A percentile compares a stretch with the other conserved stretches of the same genome.
Evolutionary conservation across 1,284 basidiomycete genomes (phyloP).

Genomic region (Trametes hirsuta): DNA sequence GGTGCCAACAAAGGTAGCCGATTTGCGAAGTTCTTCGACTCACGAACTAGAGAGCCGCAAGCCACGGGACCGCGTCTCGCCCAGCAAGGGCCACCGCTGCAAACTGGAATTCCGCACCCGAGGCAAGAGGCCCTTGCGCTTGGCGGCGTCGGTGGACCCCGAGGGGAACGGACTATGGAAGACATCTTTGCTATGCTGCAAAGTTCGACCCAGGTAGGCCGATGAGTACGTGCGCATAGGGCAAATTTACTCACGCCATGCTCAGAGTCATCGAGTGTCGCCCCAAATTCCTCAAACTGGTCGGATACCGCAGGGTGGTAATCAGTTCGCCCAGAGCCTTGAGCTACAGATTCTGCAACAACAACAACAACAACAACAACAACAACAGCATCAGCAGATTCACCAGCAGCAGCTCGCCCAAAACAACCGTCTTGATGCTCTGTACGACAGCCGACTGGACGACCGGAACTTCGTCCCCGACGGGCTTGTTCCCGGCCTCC

Average conservation of each 20-base stretch:
- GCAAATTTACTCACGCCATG: background rate
- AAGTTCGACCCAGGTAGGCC: conserved; percentile 61
- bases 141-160: conserved; percentile 41
- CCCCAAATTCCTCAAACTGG: conserved; percentile 32
- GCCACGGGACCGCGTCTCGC: conserved; percentile 41
- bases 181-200: conserved; percentile 77
- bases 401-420: conserved; percentile 46
- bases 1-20: conserved; percentile 70
- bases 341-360: conserved; percentile 41
- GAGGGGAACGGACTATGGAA: conserved; percentile 65
- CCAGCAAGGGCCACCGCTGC: conserved; percentile 41
- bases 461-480: conserved; percentile 81
- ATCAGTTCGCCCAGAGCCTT: conserved; percentile 34
- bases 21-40: conserved; percentile 82
- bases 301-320: conserved; percentile 31
- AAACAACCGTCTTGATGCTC: conserved; percentile 57
- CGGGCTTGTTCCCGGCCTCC: conserved; percentile 81
- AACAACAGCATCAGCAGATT: conserved; percentile 49
- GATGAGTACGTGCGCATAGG: background rate
- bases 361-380: conserved; percentile 50
- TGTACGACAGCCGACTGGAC: conserved; percentile 73
- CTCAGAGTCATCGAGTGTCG: conserved; percentile 35
- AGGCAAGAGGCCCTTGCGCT: conserved; percentile 47
- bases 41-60: conserved; percentile 56
- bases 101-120: conserved; percentile 47